A percentile compares a stretch with the other conserved stretches of the same genome.
phyloP scores from a whole-genome alignment of 345 rosid species.

The Schrenkiella parvula region DNA sequence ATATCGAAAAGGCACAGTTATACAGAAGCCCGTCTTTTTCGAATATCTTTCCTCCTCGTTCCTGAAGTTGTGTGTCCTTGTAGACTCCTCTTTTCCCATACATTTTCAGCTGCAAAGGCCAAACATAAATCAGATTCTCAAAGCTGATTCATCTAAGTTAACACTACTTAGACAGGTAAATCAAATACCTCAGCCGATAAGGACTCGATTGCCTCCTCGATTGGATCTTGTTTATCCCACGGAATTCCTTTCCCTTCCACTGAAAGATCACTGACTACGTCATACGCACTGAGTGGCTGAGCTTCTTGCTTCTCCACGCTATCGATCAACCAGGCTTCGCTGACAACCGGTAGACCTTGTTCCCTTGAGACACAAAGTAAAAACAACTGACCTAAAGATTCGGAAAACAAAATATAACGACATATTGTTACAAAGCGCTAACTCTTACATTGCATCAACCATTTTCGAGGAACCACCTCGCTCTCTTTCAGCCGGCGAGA shows the following conservation, averaged over 20 bases:
- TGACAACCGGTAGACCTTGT: slow-evolving; percentile 51
- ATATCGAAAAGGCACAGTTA: slow-evolving; percentile 67
- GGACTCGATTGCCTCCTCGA: slow-evolving; percentile 55
- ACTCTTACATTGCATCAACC: slow-evolving; percentile 65
- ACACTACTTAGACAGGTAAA: not conserved
- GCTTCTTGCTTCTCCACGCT: slow-evolving; percentile 68
- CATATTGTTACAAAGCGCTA: not conserved
- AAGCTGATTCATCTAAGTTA: not conserved
- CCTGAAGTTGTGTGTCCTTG: slow-evolving; percentile 52
- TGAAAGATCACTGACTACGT: slow-evolving; percentile 51
- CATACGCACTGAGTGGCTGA: slow-evolving; percentile 61
- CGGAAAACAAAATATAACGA: too few relatives aligned
- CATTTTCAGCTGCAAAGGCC: slow-evolving; percentile 54
- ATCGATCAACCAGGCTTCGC: slow-evolving; percentile 68
- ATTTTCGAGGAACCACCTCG: slow-evolving; percentile 63
- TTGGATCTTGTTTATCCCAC: slow-evolving; percentile 63
- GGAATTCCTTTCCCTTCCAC: slow-evolving; percentile 66
- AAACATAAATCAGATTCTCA: not conserved
- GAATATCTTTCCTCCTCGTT: slow-evolving; percentile 50
- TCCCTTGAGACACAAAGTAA: slow-evolving; percentile 39
- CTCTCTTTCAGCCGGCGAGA: slow-evolving; percentile 55
- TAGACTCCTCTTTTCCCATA: slow-evolving; percentile 67
- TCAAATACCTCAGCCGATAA: slow-evolving; percentile 45
- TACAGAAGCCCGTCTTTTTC: slow-evolving; percentile 69
- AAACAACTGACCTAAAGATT: not conserved